These are phyloP conservation scores for Aspergillus amoenus DNA, from an alignment of 2,329 filamentous ascomycete species.

Conservation along the genomic window DNA sequence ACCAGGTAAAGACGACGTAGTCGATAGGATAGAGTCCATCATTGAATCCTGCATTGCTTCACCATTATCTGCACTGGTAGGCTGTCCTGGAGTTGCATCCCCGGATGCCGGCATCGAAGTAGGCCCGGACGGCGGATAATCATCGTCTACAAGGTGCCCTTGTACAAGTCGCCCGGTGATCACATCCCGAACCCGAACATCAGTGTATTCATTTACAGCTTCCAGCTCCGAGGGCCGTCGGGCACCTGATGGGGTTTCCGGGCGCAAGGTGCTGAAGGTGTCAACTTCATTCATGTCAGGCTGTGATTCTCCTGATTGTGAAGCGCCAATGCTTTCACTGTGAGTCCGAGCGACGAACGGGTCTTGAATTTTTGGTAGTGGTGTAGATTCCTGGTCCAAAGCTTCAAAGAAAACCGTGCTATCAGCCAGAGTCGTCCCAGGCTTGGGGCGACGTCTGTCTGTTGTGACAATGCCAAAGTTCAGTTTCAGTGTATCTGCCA, in stretches of 20 bases:
- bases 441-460: slow-evolving; percentile 54
- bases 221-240: slow-evolving; percentile 47
- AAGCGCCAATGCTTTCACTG: slow-evolving; percentile 16
- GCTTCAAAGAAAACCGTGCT: slow-evolving; percentile 75
- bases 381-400: slow-evolving; percentile 45
- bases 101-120: slow-evolving; percentile 63
- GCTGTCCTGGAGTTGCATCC: slow-evolving; percentile 50
- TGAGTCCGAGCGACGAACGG: slow-evolving; percentile 30
- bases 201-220: slow-evolving; percentile 62
- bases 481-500: slow-evolving; percentile 92
- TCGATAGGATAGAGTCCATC: slow-evolving; percentile 79
- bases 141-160: slow-evolving; percentile 92
- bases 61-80: slow-evolving; percentile 45
- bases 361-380: slow-evolving; percentile 25
- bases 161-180: slow-evolving; percentile 88
- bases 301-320: slow-evolving; percentile 15
- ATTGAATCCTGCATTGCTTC: slow-evolving; percentile 73
- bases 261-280: slow-evolving; percentile 32
- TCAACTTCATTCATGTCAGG: slow-evolving; percentile 22
- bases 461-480: slow-evolving; percentile 88
- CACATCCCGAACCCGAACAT: slow-evolving; percentile 82
- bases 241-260: slow-evolving; percentile 38
- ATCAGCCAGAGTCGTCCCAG: slow-evolving; percentile 64
- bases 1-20: slow-evolving; percentile 68
- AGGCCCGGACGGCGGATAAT: slow-evolving; percentile 75